Evolutionary conservation across 805 yeast genomes (phyloP).

Genomic region (Phaffomyces opuntiae): DNA sequence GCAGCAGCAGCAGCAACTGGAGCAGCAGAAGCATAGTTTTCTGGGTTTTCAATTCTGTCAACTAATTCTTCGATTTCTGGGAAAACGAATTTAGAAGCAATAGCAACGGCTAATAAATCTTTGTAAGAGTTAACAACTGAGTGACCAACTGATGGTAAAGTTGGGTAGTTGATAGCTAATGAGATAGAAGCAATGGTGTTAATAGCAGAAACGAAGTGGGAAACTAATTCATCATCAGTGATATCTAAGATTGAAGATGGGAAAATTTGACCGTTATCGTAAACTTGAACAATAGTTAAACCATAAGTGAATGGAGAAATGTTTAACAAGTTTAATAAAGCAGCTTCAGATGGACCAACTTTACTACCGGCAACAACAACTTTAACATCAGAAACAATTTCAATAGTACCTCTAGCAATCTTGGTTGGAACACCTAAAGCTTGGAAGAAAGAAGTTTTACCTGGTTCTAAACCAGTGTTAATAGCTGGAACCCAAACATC

Average conservation of each 20-base stretch:
- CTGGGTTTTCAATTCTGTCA: slow-evolving; percentile 99
- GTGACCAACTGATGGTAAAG: slow-evolving; percentile 99
- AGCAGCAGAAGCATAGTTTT: slow-evolving; percentile 98
- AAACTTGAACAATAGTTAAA: slow-evolving; percentile 93
- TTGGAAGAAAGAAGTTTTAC: slow-evolving; percentile 99
- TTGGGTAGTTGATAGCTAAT: slow-evolving; percentile 98
- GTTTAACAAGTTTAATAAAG: slow-evolving; percentile 98
- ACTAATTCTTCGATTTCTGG: slow-evolving; percentile 98
- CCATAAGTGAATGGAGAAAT: slow-evolving; percentile 99
- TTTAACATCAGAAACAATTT: slow-evolving; percentile 94
- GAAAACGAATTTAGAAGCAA: slow-evolving; percentile 98
- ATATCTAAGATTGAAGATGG: slow-evolving; percentile 95
- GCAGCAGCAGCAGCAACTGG: slow-evolving; percentile 92
- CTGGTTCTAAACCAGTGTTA: slow-evolving; percentile 99
- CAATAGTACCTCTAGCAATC: slow-evolving; percentile 99
- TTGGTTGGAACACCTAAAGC: slow-evolving; percentile 99
- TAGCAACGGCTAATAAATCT: slow-evolving; percentile 94
- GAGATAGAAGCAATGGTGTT: slow-evolving; percentile 93
- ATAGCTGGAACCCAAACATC: slow-evolving; percentile 98
- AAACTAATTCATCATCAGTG: slow-evolving; percentile 93
- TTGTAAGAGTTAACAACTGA: slow-evolving; percentile 98
- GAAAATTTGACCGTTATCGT: slow-evolving; percentile 98
- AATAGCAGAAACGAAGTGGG: slow-evolving; percentile 89
- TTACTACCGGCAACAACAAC: slow-evolving; percentile 79
- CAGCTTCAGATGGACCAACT: slow-evolving; percentile 99